Percentiles rank a stretch among this genome's conserved stretches.
phyloP scores from a whole-genome alignment of 768 basidiomycete genomes.

The Lyophyllum semitale region DNA sequence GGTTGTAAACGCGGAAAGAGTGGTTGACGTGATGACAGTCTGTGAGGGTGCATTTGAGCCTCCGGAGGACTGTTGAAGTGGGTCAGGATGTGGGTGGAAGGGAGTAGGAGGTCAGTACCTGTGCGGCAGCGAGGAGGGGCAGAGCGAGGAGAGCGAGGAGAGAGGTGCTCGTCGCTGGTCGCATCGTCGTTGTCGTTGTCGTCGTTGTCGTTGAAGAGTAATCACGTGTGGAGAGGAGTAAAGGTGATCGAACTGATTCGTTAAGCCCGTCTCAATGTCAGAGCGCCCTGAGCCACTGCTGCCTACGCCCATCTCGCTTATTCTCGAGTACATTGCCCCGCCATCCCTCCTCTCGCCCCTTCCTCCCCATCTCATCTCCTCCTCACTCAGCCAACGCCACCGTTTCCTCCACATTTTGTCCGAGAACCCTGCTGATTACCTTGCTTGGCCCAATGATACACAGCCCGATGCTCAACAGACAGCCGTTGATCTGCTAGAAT shows the following conservation, averaged over 20 bases:
- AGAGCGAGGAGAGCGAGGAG: constrained; percentile 37
- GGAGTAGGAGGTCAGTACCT: constrained; percentile 39
- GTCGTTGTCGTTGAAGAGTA: constrained; percentile 9
- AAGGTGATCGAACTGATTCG: neutral
- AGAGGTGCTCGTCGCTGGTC: constrained; percentile 23
- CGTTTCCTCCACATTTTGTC: constrained; percentile 59
- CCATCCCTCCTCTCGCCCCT: constrained; percentile 51
- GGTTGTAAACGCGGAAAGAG: constrained; percentile 36
- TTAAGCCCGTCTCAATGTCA: neutral
- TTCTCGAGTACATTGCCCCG: constrained; percentile 61
- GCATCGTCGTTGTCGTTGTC: constrained; percentile 12
- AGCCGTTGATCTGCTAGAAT: constrained; percentile 45
- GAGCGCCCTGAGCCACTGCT: constrained; percentile 8
- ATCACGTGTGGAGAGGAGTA: constrained; percentile 11
- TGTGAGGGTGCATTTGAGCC: constrained; percentile 22
- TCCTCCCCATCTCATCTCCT: constrained; percentile 63
- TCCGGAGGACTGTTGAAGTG: constrained; percentile 4
- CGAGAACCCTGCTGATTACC: constrained; percentile 53
- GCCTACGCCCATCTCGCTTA: constrained; percentile 39
- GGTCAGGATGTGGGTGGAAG: neutral
- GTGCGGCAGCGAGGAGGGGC: constrained; percentile 43
- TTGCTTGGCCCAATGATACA: constrained; percentile 63
- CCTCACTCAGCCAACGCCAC: constrained; percentile 62
- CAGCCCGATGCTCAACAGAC: constrained; percentile 27
- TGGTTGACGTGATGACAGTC: constrained; percentile 42